phyloP scores from a whole-genome alignment of 2,329 filamentous ascomycete genomes.

The Ophiostoma novo-ulmi region DNA sequence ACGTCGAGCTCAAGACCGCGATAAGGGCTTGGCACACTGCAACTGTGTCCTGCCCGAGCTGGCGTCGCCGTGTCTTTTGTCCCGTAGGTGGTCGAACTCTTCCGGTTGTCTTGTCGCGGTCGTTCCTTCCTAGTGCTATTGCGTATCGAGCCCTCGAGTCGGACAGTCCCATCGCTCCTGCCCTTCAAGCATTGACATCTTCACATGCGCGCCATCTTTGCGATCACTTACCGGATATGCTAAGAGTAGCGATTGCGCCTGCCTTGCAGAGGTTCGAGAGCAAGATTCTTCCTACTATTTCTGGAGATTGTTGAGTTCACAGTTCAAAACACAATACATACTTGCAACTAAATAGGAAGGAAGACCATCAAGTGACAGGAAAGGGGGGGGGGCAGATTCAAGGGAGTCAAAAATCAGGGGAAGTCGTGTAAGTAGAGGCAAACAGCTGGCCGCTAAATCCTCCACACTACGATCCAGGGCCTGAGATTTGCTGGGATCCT shows the following conservation, averaged over 20 bases:
- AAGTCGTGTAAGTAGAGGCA: slow-evolving; percentile 3
- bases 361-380: neutral
- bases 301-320: neutral
- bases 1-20: neutral
- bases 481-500: neutral
- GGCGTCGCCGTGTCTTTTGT: neutral
- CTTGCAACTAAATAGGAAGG: neutral
- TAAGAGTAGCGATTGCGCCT: neutral
- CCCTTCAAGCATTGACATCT: neutral
- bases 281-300: neutral
- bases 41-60: neutral
- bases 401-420: slow-evolving; percentile 1
- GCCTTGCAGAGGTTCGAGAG: neutral
- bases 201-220: neutral
- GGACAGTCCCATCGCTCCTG: neutral
- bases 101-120: neutral
- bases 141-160: neutral
- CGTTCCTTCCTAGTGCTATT: neutral
- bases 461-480: neutral
- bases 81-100: neutral
- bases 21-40: neutral
- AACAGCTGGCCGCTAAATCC: neutral
- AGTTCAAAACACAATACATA: neutral
- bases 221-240: neutral
- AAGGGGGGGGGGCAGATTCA: neutral